Base-by-base conservation (phyloP, 2,329 filamentous ascomycete genomes). In the Cytospora paraplurivora region DNA sequence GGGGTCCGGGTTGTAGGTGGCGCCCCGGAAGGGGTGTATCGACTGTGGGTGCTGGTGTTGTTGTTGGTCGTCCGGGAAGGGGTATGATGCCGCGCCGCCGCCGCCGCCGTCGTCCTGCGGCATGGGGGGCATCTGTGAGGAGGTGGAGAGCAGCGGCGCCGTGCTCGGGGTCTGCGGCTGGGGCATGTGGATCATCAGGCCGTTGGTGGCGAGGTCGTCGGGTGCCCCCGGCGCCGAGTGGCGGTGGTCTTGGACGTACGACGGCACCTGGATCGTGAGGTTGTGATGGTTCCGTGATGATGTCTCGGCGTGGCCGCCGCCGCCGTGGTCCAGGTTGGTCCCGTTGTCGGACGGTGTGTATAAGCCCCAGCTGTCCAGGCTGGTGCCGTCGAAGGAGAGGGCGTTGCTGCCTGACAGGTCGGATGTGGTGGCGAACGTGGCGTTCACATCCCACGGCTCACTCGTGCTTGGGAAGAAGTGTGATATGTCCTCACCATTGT, bases 181-280 rank as follows among this genome's bases (percentile, higher is more conserved):
- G 19, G 81, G 81, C 81, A 83, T 82, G 68, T 84, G 80, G 63
- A 85, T 82, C 79, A 83, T 81, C 63, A 85, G 78, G 1, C 80
- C 80, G 19, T 67, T 54, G 47, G 59, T 60, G 52, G 74, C 71
- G 60, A 78, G 64, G 38, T 74, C 74, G 8, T 67, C 59, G 52
- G 41, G 33, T n/a, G 59, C 41, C 33, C 56, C 49, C 34, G 59
- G 34, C 6, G 37, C 38, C 37, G 57, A 41, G 41, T 62, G 65
- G 15, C 53, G 55, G 55, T 59, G 62, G 38, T 62, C 62, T 7
- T 53, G 61, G 44, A 52, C 65, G 47, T 69, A 64, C 35, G 55
- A 55, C 41, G 33, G 63, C 50, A 65, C 62, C 50, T 66, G 64
- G 49, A 67, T 64, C 35, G 62, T 62, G 51, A 68, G 59, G 55